phyloP scores from a whole-genome alignment of 2,329 filamentous ascomycete genomes.

The Alternaria sp. region DNA sequence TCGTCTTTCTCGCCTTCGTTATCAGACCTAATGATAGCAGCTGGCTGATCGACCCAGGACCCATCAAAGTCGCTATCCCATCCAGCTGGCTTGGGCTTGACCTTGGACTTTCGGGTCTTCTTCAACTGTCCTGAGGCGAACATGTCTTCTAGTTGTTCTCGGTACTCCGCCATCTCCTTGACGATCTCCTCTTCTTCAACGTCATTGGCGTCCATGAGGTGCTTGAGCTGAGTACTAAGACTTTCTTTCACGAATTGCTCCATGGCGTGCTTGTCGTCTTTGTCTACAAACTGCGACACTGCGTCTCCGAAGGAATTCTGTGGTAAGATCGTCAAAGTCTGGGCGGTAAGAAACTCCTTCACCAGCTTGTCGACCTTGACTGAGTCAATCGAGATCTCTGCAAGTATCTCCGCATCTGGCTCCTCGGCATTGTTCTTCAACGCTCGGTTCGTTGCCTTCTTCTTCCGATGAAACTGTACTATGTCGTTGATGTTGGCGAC shows the following conservation, averaged over 20 bases:
- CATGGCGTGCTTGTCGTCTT: constrained; percentile 94
- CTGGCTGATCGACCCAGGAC: constrained; percentile 80
- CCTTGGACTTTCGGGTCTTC: constrained; percentile 59
- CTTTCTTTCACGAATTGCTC: constrained; percentile 55
- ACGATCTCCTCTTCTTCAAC: constrained; percentile 73
- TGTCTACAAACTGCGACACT: constrained; percentile 89
- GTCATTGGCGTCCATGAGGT: constrained; percentile 61
- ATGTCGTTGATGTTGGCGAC: constrained; percentile 96
- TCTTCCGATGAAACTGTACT: constrained; percentile 90
- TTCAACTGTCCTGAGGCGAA: constrained; percentile 71
- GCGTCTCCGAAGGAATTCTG: constrained; percentile 93
- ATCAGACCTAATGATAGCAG: constrained; percentile 63
- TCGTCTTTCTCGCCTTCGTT: constrained; percentile 56
- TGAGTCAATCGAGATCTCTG: constrained; percentile 69
- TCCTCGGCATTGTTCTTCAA: constrained; percentile 62
- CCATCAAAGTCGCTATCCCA: constrained; percentile 95
- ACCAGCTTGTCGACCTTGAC: constrained; percentile 91
- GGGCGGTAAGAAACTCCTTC: constrained; percentile 81
- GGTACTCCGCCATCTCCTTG: constrained; percentile 75
- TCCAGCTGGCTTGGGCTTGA: constrained; percentile 76
- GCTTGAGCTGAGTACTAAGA: constrained; percentile 52
- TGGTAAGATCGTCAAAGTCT: constrained; percentile 90
- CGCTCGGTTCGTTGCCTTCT: constrained; percentile 60
- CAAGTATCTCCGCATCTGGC: constrained; percentile 69
- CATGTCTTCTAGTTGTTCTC: constrained; percentile 71